phyloP scores from a whole-genome alignment of 805 yeast species.

The Ogataea thermomethanolica region DNA sequence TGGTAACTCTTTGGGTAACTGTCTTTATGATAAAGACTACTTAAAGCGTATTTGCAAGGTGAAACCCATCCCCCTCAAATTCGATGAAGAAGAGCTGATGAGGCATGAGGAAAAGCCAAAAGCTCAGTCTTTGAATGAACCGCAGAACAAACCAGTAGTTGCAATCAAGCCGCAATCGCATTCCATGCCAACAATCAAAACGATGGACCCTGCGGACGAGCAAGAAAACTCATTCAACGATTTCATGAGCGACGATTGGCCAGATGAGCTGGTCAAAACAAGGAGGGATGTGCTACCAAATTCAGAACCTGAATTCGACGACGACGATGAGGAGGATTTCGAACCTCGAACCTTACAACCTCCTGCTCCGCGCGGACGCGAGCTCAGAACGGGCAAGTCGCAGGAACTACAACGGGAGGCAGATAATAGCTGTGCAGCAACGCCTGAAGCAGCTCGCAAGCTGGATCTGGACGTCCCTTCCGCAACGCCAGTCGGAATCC shows the following conservation, averaged over 20 bases:
- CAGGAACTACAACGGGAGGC: constrained; percentile 10
- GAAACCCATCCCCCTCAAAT: constrained; percentile 29
- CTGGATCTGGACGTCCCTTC: constrained; percentile 8
- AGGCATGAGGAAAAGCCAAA: constrained; percentile 25
- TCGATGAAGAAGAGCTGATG: constrained; percentile 32
- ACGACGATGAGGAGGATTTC: constrained; percentile 30
- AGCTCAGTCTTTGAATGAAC: constrained; percentile 10
- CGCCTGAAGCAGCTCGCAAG: constrained; percentile 6
- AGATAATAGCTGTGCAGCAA: neutral
- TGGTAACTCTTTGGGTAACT: constrained; percentile 77
- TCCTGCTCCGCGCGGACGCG: constrained; percentile 10
- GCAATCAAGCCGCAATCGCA: constrained; percentile 9
- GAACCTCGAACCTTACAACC: constrained; percentile 11
- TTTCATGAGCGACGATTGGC: constrained; percentile 45
- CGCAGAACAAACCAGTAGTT: constrained; percentile 3
- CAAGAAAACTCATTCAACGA: constrained; percentile 47
- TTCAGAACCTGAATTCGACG: constrained; percentile 29
- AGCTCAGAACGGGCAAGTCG: constrained; percentile 9
- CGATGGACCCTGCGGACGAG: constrained; percentile 4
- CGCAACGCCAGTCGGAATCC: constrained; percentile 20
- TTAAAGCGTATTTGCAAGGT: constrained; percentile 48
- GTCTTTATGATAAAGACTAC: constrained; percentile 75
- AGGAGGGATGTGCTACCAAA: constrained; percentile 15
- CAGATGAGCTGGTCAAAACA: constrained; percentile 24
- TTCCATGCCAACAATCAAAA: constrained; percentile 11